Evolutionary conservation across 2,329 filamentous ascomycete genomes (phyloP), one percentile per base, ranked within the genome.

Genomic region (Colletotrichum incanum): DNA sequence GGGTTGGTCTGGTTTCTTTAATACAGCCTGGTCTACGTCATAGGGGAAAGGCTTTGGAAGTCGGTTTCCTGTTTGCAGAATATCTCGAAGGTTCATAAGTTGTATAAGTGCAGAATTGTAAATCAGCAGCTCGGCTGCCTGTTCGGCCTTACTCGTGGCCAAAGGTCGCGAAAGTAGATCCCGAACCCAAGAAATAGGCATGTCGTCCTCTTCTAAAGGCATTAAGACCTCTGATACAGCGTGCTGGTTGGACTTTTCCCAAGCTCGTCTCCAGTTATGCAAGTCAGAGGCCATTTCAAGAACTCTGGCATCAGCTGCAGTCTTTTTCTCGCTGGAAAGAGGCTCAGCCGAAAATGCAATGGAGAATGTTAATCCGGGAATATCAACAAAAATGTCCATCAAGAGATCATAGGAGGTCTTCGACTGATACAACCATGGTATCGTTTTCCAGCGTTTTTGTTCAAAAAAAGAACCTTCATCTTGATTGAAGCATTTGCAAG

Each of bases 31-130:
- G 12, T 56, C 56, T 5, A 23, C 28, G 1, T 50, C 34, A 5
- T 39, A 1, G 3, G 64, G 64, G 5, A 68, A 43, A 11, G 64
- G 31, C 1, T 50, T 41, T 18, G 65, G 64, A 7, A 16, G 11
- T 2, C 37, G 62, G n/a, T n/a, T 41, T 1, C 68, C 68, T 5
- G 56, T 63, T 16, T 58, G 31, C 28, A 68, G 34, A 9, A 63
- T 9, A 18, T 16, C 47, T 16, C 47, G 16, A 2, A 69, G 20
- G 16, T 63, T 66, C 56, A 50, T 68, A 4, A 71, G 45, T 11
- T 68, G 66, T 3, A 62, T 34, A 5, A 71, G 16, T 0, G 65
- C 43, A 28, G 68, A 47, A 31, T 71, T 69, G 20, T 71, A 71
- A 12, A 71, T 69, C 9, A 68, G 45, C 2, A 71, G 31, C 37